Conservation (phyloP, 2,329 filamentous ascomycete genomes). For the Penicillium sp. region DNA sequence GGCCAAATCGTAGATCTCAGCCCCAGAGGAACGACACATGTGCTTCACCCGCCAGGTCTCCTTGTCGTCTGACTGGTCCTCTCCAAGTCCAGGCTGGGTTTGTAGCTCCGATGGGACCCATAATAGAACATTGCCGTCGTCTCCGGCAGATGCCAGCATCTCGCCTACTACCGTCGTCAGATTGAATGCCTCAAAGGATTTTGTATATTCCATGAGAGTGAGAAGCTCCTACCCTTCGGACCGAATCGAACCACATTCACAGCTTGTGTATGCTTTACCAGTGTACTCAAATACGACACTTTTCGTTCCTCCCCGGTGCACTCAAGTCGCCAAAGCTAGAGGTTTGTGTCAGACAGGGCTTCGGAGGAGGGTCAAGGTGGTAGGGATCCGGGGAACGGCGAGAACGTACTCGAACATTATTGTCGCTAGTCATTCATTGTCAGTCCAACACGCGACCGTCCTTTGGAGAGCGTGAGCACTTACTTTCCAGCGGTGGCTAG, state of each 20-base stretch:
- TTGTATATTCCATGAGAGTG: background rate
- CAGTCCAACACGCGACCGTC: constrained; percentile 11
- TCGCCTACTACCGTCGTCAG: constrained; percentile 64
- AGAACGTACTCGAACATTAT: constrained; percentile 80
- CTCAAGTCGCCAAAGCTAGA: constrained; percentile 87
- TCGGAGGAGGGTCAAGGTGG: constrained; percentile 16
- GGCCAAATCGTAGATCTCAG: constrained; percentile 96
- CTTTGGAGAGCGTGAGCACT: constrained; percentile 20
- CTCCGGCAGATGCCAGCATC: constrained; percentile 88
- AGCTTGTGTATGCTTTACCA: constrained; percentile 91
- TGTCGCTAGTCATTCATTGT: constrained; percentile 59
- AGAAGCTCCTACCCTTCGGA: constrained; percentile 69
- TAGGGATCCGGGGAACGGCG: constrained; percentile 21
- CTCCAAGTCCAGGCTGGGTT: constrained; percentile 69
- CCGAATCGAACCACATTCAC: constrained; percentile 98
- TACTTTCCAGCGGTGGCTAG: constrained; percentile 86
- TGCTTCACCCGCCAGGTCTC: constrained; percentile 96
- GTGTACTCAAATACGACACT: constrained; percentile 87
- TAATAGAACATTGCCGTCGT: constrained; percentile 94
- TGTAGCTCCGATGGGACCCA: constrained; percentile 88
- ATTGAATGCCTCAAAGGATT: background rate
- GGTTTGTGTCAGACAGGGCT: constrained; percentile 38
- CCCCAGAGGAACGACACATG: constrained; percentile 93
- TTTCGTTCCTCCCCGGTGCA: constrained; percentile 80
- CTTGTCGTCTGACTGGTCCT: constrained; percentile 86